Conservation (phyloP, 768 basidiomycete genomes). For the Macrocybe gigantea region DNA sequence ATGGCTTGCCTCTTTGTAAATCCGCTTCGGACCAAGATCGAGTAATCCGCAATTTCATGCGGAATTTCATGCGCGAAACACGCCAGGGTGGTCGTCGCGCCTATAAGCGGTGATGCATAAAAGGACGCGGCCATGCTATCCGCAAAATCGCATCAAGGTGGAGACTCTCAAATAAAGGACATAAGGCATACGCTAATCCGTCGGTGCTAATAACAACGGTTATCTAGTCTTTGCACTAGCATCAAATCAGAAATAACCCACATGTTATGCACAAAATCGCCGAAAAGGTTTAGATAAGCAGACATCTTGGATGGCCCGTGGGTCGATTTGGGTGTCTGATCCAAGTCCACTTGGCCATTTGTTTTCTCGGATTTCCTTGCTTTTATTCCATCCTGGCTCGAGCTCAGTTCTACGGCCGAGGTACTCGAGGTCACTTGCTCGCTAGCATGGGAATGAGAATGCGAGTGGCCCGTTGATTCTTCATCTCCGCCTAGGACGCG, state of each 20-base stretch:
- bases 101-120: slow-evolving; percentile 91
- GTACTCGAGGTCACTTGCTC: slow-evolving; percentile 29
- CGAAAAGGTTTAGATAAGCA: slow-evolving; percentile 89
- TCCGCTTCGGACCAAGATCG: slow-evolving; percentile 85
- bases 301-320: slow-evolving; percentile 75
- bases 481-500: slow-evolving; percentile 65
- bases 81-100: slow-evolving; percentile 91
- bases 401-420: slow-evolving; percentile 39
- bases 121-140: slow-evolving; percentile 91
- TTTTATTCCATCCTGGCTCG: slow-evolving; percentile 41
- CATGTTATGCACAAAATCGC: slow-evolving; percentile 95
- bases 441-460: slow-evolving; percentile 54
- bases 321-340: slow-evolving; percentile 19
- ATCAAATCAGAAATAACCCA: slow-evolving; percentile 25
- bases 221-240: slow-evolving; percentile 7
- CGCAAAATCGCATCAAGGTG: not conserved
- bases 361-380: slow-evolving; percentile 34
- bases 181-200: slow-evolving; percentile 62
- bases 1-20: slow-evolving; percentile 90
- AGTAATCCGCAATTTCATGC: slow-evolving; percentile 96
- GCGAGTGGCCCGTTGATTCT: slow-evolving; percentile 51
- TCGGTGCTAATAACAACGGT: slow-evolving; percentile 58
- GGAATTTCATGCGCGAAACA: slow-evolving; percentile 96
- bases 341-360: slow-evolving; percentile 11
- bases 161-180: not conserved